These are phyloP conservation scores for Fusarium newnesense DNA, from an alignment of 2,329 filamentous ascomycete species.

Conservation along the genomic window DNA sequence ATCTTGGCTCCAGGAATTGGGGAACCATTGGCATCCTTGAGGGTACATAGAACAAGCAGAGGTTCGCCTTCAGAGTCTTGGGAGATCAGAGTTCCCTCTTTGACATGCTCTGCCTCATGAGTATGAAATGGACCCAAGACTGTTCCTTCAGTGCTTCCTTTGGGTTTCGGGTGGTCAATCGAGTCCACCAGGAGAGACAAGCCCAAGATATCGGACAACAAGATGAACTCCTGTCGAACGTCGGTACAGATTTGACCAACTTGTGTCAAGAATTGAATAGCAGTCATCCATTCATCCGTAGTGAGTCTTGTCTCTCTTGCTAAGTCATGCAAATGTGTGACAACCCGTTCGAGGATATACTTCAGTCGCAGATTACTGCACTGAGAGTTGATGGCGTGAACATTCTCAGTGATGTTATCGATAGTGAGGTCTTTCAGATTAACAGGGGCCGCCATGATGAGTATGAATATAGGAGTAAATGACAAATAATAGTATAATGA, in stretches of 20 bases:
- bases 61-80: constrained; percentile 73
- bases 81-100: constrained; percentile 67
- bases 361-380: constrained; percentile 69
- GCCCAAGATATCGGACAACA: constrained; percentile 79
- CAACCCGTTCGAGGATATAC: constrained; percentile 75
- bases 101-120: constrained; percentile 68
- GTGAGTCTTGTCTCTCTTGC: constrained; percentile 78
- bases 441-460: constrained; percentile 14
- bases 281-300: constrained; percentile 78
- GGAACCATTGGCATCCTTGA: constrained; percentile 69
- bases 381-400: constrained; percentile 75
- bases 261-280: constrained; percentile 73
- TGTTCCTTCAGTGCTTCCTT: constrained; percentile 75
- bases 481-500: neutral
- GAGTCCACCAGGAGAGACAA: constrained; percentile 79
- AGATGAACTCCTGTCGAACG: constrained; percentile 80
- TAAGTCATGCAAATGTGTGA: constrained; percentile 80
- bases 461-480: neutral
- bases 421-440: constrained; percentile 66
- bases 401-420: constrained; percentile 80
- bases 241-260: constrained; percentile 76
- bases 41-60: constrained; percentile 72
- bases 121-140: constrained; percentile 87
- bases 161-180: constrained; percentile 80
- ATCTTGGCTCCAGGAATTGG: constrained; percentile 72